phyloP scores from a whole-genome alignment of 805 yeast genomes.

The Metschnikowia lunata region DNA sequence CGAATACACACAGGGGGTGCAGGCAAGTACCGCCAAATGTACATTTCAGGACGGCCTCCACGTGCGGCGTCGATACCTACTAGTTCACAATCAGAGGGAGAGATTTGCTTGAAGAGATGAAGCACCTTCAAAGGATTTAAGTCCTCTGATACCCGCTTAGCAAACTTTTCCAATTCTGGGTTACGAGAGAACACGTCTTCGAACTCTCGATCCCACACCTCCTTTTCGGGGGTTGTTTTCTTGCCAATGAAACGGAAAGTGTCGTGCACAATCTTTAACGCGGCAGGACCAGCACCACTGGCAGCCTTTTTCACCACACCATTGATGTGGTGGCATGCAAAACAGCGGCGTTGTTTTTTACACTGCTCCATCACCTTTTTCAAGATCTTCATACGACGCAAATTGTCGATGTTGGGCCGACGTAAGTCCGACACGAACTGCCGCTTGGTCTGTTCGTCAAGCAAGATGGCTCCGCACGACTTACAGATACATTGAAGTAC shows the following conservation, averaged over 20 bases:
- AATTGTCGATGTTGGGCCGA: conserved; percentile 82
- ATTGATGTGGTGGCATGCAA: conserved; percentile 80
- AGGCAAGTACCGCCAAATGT: conserved; percentile 94
- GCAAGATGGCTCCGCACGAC: conserved; percentile 71
- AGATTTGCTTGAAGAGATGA: conserved; percentile 79
- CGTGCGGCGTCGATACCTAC: conserved; percentile 83
- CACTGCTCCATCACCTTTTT: conserved; percentile 87
- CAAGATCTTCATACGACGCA: conserved; percentile 84
- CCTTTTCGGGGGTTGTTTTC: conserved; percentile 78
- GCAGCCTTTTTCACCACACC: conserved; percentile 98
- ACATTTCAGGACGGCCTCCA: conserved; percentile 93
- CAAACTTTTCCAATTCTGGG: conserved; percentile 86
- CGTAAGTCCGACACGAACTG: conserved; percentile 73
- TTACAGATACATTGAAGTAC: conserved; percentile 91
- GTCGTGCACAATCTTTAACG: conserved; percentile 92
- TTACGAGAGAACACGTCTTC: conserved; percentile 65
- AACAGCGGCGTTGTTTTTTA: conserved; percentile 89
- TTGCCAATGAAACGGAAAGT: conserved; percentile 95
- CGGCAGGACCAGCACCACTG: conserved; percentile 86
- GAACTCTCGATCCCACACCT: conserved; percentile 83
- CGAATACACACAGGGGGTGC: conserved; percentile 99
- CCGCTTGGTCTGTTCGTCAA: conserved; percentile 69
- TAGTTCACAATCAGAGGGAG: conserved; percentile 86
- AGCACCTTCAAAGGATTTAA: conserved; percentile 87
- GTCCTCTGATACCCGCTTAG: conserved; percentile 86